Conservation (phyloP, 495 filamentous ascomycete species). For the Podospora comata region DNA sequence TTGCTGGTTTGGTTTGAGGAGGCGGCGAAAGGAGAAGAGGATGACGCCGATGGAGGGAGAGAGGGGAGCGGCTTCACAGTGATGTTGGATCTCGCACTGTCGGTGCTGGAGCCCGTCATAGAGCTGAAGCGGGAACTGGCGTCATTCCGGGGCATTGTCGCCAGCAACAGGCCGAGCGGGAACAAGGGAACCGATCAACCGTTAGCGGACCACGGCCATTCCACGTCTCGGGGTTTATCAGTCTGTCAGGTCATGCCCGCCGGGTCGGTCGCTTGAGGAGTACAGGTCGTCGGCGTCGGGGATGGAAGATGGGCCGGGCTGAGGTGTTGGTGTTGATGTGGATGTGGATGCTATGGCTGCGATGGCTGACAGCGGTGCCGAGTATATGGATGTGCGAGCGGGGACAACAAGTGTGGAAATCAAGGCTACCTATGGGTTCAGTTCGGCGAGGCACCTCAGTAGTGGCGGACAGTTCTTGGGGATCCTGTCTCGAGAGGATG, state of each 20-base stretch:
- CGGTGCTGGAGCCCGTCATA: slow-evolving; percentile 58
- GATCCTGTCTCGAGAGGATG: slow-evolving; percentile 19
- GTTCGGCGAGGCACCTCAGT: background rate
- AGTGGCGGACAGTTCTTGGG: slow-evolving; percentile 10
- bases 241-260: slow-evolving; percentile 31
- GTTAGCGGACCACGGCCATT: slow-evolving; percentile 27
- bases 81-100: slow-evolving; percentile 57
- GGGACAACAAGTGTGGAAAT: background rate
- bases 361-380: background rate
- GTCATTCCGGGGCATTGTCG: slow-evolving; percentile 60
- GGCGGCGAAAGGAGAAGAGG: slow-evolving; percentile 34
- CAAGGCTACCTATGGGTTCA: background rate
- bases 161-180: slow-evolving; percentile 26
- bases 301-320: background rate
- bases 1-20: slow-evolving; percentile 41
- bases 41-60: slow-evolving; percentile 48
- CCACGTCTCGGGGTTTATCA: slow-evolving; percentile 19
- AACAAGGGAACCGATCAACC: slow-evolving; percentile 24
- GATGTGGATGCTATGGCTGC: background rate
- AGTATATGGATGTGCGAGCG: background rate
- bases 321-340: background rate
- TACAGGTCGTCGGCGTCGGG: background rate
- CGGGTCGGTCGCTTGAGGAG: background rate
- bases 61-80: slow-evolving; percentile 53
- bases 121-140: slow-evolving; percentile 57